phyloP scores from a whole-genome alignment of 202 grass and related monocot species.

The Panicum hallii region DNA sequence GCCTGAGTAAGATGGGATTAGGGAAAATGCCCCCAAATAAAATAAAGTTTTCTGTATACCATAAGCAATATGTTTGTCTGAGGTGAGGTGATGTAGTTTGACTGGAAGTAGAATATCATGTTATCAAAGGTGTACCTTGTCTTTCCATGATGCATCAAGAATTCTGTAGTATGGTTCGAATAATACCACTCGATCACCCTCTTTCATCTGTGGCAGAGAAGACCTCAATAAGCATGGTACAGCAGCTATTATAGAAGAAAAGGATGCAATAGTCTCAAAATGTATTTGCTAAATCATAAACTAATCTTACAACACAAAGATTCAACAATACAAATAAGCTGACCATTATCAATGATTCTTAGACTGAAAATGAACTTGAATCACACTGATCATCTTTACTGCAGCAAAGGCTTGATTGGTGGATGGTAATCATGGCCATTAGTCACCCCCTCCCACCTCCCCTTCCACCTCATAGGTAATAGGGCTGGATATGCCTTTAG shows the following conservation, averaged over 20 bases:
- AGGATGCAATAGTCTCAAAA: not conserved
- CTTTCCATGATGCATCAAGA: constrained; percentile 51
- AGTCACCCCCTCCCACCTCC: no score
- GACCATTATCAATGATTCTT: not conserved
- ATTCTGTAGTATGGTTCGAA: constrained; percentile 57
- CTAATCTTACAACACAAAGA: constrained; percentile 4
- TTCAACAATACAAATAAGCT: not conserved
- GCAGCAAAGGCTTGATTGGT: no score
- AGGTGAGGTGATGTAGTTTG: not conserved
- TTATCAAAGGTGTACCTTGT: constrained; percentile 41
- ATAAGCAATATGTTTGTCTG: not conserved
- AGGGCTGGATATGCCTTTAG: not conserved
- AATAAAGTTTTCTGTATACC: not conserved
- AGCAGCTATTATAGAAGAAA: not conserved
- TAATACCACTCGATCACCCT: constrained; percentile 51
- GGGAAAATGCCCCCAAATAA: not conserved
- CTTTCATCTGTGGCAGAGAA: constrained; percentile 55
- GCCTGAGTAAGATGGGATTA: not conserved
- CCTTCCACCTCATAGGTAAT: no score
- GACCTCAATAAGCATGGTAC: constrained; percentile 33
- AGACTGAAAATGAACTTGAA: not conserved
- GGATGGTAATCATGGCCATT: no score
- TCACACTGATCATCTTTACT: not conserved
- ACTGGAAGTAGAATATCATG: constrained; percentile 3
- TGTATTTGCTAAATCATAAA: constrained; percentile 3